phyloP scores from a whole-genome alignment of 257 asterid species.

The Lycium ferocissimum region DNA sequence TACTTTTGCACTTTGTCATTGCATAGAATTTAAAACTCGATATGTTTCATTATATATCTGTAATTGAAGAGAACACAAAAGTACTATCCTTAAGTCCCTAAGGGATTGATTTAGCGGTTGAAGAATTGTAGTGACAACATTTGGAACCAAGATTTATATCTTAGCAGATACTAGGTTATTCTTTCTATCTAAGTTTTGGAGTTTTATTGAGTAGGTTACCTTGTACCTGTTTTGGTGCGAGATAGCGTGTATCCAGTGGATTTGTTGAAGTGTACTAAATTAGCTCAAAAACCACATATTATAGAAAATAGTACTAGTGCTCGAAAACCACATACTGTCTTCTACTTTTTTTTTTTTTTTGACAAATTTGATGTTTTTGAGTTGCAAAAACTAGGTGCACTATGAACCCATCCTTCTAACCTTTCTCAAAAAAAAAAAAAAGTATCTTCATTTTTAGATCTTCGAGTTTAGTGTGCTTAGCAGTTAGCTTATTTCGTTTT shows the following conservation, averaged over 20 bases:
- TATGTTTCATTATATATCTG: slow-evolving; percentile 19
- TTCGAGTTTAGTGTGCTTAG: background rate
- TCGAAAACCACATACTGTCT: too few relatives aligned
- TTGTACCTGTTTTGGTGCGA: background rate
- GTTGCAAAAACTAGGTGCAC: background rate
- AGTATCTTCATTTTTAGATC: background rate
- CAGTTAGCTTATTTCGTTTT: background rate
- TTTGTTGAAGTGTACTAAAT: background rate
- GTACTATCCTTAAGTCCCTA: background rate
- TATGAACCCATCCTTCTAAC: background rate
- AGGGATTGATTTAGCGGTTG: background rate
- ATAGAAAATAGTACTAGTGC: background rate
- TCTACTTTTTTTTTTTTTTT: background rate
- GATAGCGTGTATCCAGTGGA: background rate
- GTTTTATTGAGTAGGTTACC: background rate
- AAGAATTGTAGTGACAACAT: background rate
- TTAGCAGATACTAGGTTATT: background rate
- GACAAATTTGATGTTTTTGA: background rate
- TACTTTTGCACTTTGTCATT: background rate
- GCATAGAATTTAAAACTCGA: background rate
- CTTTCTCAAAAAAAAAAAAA: background rate
- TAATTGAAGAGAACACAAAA: slow-evolving; percentile 1
- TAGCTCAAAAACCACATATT: background rate
- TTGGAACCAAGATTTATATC: background rate
- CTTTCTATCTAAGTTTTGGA: background rate